Conservation (phyloP, 352 stramenopile genomes). For the Phytophthora chlamydospora region DNA sequence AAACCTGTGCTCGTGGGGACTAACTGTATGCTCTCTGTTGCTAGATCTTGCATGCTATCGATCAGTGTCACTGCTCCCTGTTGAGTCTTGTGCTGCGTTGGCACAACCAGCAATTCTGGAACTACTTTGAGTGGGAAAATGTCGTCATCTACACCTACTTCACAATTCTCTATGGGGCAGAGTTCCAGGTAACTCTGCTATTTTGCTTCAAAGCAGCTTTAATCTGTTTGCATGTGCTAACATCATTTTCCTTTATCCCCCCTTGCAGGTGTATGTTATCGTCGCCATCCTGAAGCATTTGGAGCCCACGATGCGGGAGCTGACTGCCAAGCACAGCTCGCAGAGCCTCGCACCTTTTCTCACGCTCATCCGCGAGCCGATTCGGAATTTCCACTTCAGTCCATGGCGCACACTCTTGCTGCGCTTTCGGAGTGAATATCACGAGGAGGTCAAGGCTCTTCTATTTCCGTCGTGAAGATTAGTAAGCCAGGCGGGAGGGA, state of each 20-base stretch:
- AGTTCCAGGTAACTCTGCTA: conserved; percentile 56
- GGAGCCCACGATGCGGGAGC: conserved; percentile 41
- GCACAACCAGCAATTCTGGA: conserved; percentile 71
- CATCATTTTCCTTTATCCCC: not conserved
- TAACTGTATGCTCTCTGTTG: conserved; percentile 6
- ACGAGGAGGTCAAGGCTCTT: conserved; percentile 37
- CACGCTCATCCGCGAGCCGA: conserved; percentile 43
- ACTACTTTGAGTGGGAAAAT: conserved; percentile 72
- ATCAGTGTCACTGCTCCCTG: conserved; percentile 55
- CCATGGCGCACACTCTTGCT: conserved; percentile 48
- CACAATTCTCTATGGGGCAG: conserved; percentile 55
- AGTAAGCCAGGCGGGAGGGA: no score
- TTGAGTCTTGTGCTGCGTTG: conserved; percentile 53
- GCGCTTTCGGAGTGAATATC: conserved; percentile 56
- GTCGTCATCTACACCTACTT: conserved; percentile 60
- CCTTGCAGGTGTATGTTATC: conserved; percentile 56
- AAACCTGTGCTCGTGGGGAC: not conserved
- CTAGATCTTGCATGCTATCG: conserved; percentile 51
- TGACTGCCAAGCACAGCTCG: conserved; percentile 33
- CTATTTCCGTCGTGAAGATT: conserved; percentile 20
- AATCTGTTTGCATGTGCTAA: no score
- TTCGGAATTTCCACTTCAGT: conserved; percentile 54
- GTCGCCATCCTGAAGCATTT: conserved; percentile 57
- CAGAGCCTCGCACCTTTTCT: conserved; percentile 43
- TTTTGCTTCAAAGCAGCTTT: not conserved